Evolutionary conservation across 768 basidiomycete species (phyloP), one percentile per base, ranked within the genome.

Genomic region (Sutorius australiensis): DNA sequence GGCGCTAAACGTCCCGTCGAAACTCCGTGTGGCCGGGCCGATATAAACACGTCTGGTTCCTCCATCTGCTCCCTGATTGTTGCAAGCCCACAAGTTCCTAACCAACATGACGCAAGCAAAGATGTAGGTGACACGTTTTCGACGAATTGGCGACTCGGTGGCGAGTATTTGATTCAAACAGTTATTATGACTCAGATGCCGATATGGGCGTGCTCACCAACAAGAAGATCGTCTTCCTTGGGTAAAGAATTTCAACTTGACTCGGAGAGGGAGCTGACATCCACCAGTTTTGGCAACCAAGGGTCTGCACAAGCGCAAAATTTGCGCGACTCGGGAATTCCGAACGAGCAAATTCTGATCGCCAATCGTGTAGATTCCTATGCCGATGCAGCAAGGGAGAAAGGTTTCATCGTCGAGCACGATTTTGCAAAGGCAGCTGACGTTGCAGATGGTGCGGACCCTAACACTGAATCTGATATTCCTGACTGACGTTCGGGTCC

Each of bases 281-380:
- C 31, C 17, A 14, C 2, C 2, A 83, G 82, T 5, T 84, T 82
- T 64, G 83, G 83, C 40, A 84, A 83, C 64, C 83, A 84, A 63
- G 82, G 83, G 12, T 79, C 83, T 31, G 82, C 83, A 44, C 83
- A 84, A 62, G 83, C 83, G 5, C 82, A 83, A 67, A 84, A 84
- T 55, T 60, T 84, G 54, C 76, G 83, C n/a, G 83, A 84, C 54
- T 74, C 78, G 47, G 82, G 83, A 3, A 80, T 83, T 53, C 73
- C 78, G 5, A 83, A 83, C 58, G 79, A 82, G n/a, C 75, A 72
- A 43, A 84, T 84, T 48, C 50, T 83, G 54, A 73, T 84, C 52
- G 82, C 80, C 11, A 84, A 84, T 61, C 75, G 82, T 6, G 65
- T 73, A 6, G 83, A 85, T 60, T 65, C 76, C 12, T 85, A 83